Evolutionary conservation across 345 rosid genomes (phyloP), one percentile per base, ranked within the genome.

Genomic region (Sisymbrium altissimum): DNA sequence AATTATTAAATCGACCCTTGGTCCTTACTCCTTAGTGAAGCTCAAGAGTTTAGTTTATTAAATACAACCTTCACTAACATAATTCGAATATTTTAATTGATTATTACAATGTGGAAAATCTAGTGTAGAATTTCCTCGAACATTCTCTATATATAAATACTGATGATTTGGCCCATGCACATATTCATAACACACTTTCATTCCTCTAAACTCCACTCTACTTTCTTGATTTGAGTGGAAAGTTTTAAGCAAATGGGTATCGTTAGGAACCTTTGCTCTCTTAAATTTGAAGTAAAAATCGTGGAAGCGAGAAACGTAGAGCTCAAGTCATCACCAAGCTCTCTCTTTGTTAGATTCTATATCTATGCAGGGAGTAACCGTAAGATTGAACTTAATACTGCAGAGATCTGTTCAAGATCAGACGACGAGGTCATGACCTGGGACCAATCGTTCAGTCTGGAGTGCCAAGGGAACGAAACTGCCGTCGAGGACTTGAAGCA

Each of bases 331-430:
- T 62, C 84, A 38, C 40, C 66, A 7, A 19, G 8, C 4, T 49
- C 55, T 38, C 68, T 89, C 40, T 90, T 93, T 52, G 83, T 89
- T 36, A 86, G 98, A 72, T 87, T 70, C 79, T 85, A 84, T 75
- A 87, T 90, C 15, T 70, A 85, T 5, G 56, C 90, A n/a, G 87
- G 86, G 30, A 79, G 77, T 64, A 80, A 79, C 80, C 76, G 79
- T 49, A 81, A 70, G 70, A 68, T 88, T 29, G 79, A 80, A 40
- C 77, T 93, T 2, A 80, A 88, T 68, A 87, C 84, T 67, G 36
- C 32, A 41, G 85, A 84, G 70, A 77, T 89, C 40, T 29, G 85
- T 40, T 70, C 86, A n/a, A 78, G 45, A 9, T 17, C 70, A 52
- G 33, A 41, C 64, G 0, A 23, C 27, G 78, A 45, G 15, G 66